Percentiles rank a stretch among this genome's conserved stretches.
phyloP scores from a whole-genome alignment of 768 basidiomycete genomes.

The Lentinus brumalis region DNA sequence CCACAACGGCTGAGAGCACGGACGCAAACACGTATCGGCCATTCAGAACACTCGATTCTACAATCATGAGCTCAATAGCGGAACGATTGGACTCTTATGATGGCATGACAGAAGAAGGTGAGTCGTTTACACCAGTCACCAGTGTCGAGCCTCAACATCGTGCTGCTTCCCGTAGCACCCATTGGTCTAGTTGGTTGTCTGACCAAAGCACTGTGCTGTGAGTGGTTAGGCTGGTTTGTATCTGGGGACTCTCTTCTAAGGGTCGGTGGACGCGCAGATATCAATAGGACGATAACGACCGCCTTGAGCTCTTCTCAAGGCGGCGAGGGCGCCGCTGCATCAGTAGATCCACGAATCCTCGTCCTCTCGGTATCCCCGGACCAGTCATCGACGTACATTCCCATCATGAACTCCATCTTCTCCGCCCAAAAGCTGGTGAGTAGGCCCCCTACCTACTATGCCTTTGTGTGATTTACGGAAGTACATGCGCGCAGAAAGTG shows the following conservation, averaged over 20 bases:
- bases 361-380: conserved; percentile 93
- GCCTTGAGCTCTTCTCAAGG: conserved; percentile 31
- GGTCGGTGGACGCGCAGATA: conserved; percentile 56
- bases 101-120: conserved; percentile 54
- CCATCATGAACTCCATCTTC: conserved; percentile 99
- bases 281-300: conserved; percentile 54
- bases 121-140: conserved; percentile 20
- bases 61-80: conserved; percentile 61
- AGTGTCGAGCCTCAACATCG: conserved; percentile 13
- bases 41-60: conserved; percentile 75
- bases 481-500: conserved; percentile 66
- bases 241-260: conserved; percentile 23
- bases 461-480: neutral
- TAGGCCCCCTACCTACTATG: conserved; percentile 29
- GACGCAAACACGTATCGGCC: conserved; percentile 85
- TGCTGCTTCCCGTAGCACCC: conserved; percentile 42
- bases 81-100: conserved; percentile 59
- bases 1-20: conserved; percentile 39
- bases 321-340: conserved; percentile 34
- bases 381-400: conserved; percentile 88
- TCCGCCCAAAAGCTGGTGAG: conserved; percentile 93
- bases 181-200: conserved; percentile 84
- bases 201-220: conserved; percentile 92
- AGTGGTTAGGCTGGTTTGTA: conserved; percentile 18
- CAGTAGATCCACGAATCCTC: conserved; percentile 59